phyloP scores from a whole-genome alignment of 129 eudicot species.

The Centrapalus pauciflorus region DNA sequence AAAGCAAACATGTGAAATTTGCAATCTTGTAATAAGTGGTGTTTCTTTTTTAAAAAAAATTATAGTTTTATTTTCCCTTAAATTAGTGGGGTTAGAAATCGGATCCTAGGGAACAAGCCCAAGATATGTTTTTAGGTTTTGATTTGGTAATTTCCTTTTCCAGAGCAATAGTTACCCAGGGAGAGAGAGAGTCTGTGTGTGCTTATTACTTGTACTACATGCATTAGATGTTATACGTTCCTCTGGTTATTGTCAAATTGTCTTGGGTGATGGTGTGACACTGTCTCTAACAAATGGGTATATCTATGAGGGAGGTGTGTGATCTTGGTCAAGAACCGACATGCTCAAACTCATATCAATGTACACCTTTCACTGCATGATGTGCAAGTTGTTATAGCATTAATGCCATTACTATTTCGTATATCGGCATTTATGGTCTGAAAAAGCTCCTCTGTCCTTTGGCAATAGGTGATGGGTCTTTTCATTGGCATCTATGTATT shows the following conservation, averaged over 20 bases:
- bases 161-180: background rate
- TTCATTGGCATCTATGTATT: constrained; percentile 24
- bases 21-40: constrained; percentile 4
- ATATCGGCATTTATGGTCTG: constrained; percentile 16
- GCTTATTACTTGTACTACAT: constrained; percentile 23
- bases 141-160: background rate
- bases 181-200: background rate
- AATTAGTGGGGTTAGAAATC: constrained; percentile 5
- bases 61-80: background rate
- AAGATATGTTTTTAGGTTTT: background rate
- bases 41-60: background rate
- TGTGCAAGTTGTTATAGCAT: constrained; percentile 4
- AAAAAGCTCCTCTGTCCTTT: background rate
- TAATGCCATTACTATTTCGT: background rate
- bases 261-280: background rate
- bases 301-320: constrained; percentile 1
- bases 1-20: constrained; percentile 2
- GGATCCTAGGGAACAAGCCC: constrained; percentile 20
- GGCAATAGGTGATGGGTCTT: constrained; percentile 23
- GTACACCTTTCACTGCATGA: background rate
- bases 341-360: background rate
- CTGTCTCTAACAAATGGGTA: constrained; percentile 7
- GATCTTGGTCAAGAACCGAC: background rate
- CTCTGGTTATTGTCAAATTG: background rate
- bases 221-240: constrained; percentile 10